Conservation (phyloP, 2,329 filamentous ascomycete genomes). For the Gyromitra esculenta region DNA sequence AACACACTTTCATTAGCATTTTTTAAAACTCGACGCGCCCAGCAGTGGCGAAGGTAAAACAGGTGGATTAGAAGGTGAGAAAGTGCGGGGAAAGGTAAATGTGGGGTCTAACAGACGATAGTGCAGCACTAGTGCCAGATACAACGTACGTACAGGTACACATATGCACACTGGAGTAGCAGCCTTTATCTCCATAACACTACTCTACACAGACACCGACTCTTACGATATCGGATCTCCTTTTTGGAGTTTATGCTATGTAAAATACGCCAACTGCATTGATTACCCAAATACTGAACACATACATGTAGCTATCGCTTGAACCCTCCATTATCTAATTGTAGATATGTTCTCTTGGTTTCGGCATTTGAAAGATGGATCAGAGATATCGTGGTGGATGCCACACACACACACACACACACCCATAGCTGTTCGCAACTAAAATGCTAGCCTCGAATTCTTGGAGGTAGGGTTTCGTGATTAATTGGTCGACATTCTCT, state of each 20-base stretch:
- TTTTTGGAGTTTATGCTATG: constrained; percentile 23
- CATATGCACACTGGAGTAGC: constrained; percentile 7
- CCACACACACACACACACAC: constrained; percentile 27
- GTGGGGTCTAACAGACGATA: constrained; percentile 33
- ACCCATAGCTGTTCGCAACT: constrained; percentile 14
- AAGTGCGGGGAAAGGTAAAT: constrained; percentile 49
- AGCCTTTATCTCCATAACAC: constrained; percentile 30
- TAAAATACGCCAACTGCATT: constrained; percentile 28
- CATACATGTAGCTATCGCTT: constrained; percentile 28
- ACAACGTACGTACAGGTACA: constrained; percentile 37
- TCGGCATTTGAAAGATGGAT: constrained; percentile 13
- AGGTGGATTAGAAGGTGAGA: constrained; percentile 7
- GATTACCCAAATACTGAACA: constrained; percentile 27
- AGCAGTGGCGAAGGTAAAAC: constrained; percentile 34
- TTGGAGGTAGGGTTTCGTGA: constrained; percentile 19
- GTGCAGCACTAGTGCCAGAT: constrained; percentile 42
- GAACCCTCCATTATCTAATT: constrained; percentile 31
- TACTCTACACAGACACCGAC: neutral
- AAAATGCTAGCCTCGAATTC: constrained; percentile 21
- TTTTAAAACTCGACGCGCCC: constrained; percentile 20
- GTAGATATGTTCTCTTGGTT: constrained; percentile 32
- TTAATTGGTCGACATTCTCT: constrained; percentile 30
- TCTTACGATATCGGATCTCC: constrained; percentile 33
- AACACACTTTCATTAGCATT: constrained; percentile 21
- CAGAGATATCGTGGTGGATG: constrained; percentile 23